These are phyloP conservation scores for Gossypium bickii DNA, from an alignment of 345 rosid species.

Conservation along the genomic window DNA sequence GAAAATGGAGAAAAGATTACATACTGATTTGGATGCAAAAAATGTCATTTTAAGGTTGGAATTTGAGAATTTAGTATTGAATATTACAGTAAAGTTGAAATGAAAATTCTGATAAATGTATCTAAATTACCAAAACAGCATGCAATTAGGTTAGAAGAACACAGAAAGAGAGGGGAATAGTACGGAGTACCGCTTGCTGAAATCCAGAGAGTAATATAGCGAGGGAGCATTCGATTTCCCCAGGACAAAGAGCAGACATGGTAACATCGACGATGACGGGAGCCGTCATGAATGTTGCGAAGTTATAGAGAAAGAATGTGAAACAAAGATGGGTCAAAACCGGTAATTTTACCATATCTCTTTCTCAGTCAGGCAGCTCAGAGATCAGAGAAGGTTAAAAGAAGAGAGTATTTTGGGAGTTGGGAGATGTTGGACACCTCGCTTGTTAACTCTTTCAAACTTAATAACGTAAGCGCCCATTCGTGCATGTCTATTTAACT, in stretches of 20 bases:
- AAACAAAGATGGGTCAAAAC: slow-evolving; percentile 27
- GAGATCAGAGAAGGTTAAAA: background rate
- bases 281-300: slow-evolving; percentile 30
- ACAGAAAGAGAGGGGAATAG: background rate
- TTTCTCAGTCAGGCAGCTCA: background rate
- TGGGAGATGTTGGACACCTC: background rate
- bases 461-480: background rate
- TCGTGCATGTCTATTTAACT: background rate
- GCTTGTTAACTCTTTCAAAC: background rate
- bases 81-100: background rate
- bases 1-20: too few species aligned
- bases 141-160: background rate
- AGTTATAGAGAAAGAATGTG: slow-evolving; percentile 27
- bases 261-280: slow-evolving; percentile 40
- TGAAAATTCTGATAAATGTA: too few species aligned
- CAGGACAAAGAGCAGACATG: slow-evolving; percentile 46
- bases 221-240: slow-evolving; percentile 31
- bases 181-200: slow-evolving; percentile 35
- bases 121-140: too few species aligned
- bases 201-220: slow-evolving; percentile 36
- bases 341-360: slow-evolving; percentile 24
- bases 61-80: background rate
- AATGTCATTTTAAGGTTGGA: background rate
- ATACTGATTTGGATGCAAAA: too few species aligned
- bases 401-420: background rate